Conservation (phyloP, 352 stramenopile species). For the Phytophthora crassamura region DNA sequence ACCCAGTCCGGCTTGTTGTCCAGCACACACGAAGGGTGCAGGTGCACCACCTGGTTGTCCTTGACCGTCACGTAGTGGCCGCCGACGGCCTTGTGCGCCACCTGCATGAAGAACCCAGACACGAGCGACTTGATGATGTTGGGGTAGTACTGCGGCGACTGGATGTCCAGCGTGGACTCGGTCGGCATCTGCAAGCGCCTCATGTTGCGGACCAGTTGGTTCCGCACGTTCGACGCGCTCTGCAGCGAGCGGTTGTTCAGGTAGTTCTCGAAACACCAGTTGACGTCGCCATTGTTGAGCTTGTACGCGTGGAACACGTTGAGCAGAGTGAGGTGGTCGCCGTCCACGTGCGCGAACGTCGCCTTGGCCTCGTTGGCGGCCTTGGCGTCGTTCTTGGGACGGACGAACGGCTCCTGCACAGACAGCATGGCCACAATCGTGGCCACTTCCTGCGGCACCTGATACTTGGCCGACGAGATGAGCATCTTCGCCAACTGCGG, state of each 20-base stretch:
- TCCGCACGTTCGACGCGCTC: conserved; percentile 94
- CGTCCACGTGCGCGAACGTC: conserved; percentile 94
- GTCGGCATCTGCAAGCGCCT: conserved; percentile 91
- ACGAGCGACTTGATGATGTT: conserved; percentile 95
- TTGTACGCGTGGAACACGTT: conserved; percentile 99
- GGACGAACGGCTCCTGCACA: conserved; percentile 94
- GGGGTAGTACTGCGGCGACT: conserved; percentile 89
- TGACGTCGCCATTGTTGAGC: conserved; percentile 84
- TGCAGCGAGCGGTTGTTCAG: conserved; percentile 96
- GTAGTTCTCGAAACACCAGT: conserved; percentile 99
- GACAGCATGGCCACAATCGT: conserved; percentile 98
- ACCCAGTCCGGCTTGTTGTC: conserved; percentile 98
- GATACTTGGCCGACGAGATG: conserved; percentile 94
- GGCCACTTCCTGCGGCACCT: conserved; percentile 97
- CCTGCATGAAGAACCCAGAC: conserved; percentile 98
- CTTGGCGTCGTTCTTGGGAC: conserved; percentile 96
- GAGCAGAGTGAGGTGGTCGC: conserved; percentile 98
- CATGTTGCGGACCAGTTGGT: conserved; percentile 98
- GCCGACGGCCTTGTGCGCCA: conserved; percentile 88
- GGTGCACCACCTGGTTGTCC: conserved; percentile 98
- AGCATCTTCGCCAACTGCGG: conserved; percentile 98
- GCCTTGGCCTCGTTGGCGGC: conserved; percentile 97
- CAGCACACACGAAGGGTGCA: conserved; percentile 97
- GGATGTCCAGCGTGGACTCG: conserved; percentile 79
- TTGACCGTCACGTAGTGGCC: conserved; percentile 99